Percentiles rank a stretch among this genome's conserved stretches.
Conservation (phyloP, 768 basidiomycete genomes). For the Hericium erinaceus region DNA sequence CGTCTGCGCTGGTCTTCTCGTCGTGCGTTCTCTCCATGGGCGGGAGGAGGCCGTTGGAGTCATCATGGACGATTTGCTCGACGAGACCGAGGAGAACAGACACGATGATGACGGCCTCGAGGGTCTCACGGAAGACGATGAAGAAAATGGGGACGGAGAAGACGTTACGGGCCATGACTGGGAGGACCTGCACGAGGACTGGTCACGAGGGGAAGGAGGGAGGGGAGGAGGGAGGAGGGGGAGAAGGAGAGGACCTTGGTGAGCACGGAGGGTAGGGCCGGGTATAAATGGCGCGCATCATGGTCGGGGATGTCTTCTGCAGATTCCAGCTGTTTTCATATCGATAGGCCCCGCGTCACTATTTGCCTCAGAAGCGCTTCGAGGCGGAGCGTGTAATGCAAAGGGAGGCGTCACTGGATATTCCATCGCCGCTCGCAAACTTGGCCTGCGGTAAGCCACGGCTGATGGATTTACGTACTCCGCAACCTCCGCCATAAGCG, state of each 20-base stretch:
- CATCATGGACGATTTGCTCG: slow-evolving; percentile 61
- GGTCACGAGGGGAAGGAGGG: background rate
- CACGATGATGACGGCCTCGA: slow-evolving; percentile 89
- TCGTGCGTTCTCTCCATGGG: slow-evolving; percentile 1
- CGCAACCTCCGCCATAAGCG: too few relatives aligned
- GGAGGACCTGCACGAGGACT: background rate
- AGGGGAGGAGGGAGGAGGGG: background rate
- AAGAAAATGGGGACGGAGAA: slow-evolving; percentile 94
- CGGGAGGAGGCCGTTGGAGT: background rate
- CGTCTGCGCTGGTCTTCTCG: slow-evolving; percentile 1
- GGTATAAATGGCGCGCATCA: slow-evolving; percentile 10
- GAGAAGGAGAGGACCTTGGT: background rate
- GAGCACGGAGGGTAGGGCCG: slow-evolving; percentile 1
- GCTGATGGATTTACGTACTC: too few relatives aligned
- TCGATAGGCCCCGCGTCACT: too few relatives aligned
- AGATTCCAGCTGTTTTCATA: background rate
- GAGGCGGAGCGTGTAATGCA: too few relatives aligned
- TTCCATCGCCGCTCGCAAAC: too few relatives aligned
- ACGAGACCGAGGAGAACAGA: slow-evolving; percentile 86
- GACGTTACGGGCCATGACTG: slow-evolving; percentile 56
- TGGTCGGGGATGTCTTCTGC: background rate
- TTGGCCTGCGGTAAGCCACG: too few relatives aligned
- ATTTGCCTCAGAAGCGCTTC: too few relatives aligned
- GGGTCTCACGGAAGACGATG: slow-evolving; percentile 91
- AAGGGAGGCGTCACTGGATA: too few relatives aligned